Base-by-base conservation (phyloP, 2,329 filamentous ascomycete species). In the Scedosporium minutisporum region DNA sequence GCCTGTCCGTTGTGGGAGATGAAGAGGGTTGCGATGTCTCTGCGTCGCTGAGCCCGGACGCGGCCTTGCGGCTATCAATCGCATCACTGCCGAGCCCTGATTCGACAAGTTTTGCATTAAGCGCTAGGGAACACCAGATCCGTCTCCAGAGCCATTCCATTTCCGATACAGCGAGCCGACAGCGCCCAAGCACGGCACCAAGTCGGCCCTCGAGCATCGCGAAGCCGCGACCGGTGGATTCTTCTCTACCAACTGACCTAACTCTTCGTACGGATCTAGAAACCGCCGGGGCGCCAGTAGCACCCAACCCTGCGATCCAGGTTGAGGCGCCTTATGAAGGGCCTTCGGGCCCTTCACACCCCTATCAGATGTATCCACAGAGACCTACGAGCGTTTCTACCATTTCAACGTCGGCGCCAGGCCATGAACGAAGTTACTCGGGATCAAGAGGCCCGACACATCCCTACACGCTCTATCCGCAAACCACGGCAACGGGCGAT, bases 401-500 rank as follows among this genome's bases (percentile, higher is more conserved):
- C 21, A 84, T 86, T 14, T 87, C 89, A 92, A 90, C 12, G 77
- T 83, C 55, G 82, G 81, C 25, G 80, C 71, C 6, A 65, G 68
- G 2, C 69, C 74, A 16, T 65, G 68, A 4, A 65, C 68, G 46
- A 70, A 70, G 68, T 66, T 82, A 80, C 59, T 85, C 85, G n/a
- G 58, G 58, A n/a, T 27, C 38, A 48, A 48, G 46, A 42, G 60
- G 48, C 2, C 92, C 92, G 7, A 85, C 90, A 64, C 92, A 96
- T 70, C 92, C 92, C 0, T 97, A 97, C 71, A 84, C 82, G 48
- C 84, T 96, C 80, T 97, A 96, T 69, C 82, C 90, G 4, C 93
- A 97, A 71, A 91, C 86, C 67, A 90, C 89, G 4, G 65, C 67
- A 1, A 66, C 80, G 0, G 85, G 88, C 64, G 79, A 84, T 68